Conservation (phyloP, 1,139 yeast genomes). For the Kurtzmaniella quercitrusa region DNA sequence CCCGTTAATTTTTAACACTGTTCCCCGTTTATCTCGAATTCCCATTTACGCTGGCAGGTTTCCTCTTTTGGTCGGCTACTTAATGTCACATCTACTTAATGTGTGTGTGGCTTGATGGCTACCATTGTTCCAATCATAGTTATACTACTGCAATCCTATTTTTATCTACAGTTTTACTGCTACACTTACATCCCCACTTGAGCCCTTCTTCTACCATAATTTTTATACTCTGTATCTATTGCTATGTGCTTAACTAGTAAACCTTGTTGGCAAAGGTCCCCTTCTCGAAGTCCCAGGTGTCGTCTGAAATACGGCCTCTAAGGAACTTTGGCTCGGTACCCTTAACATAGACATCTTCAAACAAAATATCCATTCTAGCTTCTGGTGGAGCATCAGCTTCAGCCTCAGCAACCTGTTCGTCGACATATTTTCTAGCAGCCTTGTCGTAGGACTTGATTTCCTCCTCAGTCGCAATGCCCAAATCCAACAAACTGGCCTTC, state of each 20-base stretch:
- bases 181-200: too few relatives aligned
- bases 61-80: too few relatives aligned
- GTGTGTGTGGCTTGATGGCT: too few relatives aligned
- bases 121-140: too few relatives aligned
- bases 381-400: constrained; percentile 94
- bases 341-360: constrained; percentile 94
- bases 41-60: too few relatives aligned
- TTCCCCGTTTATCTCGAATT: too few relatives aligned
- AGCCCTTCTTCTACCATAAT: too few relatives aligned
- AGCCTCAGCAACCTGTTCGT: constrained; percentile 90
- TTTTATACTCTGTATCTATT: neutral
- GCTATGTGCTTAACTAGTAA: constrained; percentile 24
- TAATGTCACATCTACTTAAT: too few relatives aligned
- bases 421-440: constrained; percentile 92
- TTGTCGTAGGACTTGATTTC: constrained; percentile 93
- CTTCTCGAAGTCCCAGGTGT: constrained; percentile 81
- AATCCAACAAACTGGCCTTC: constrained; percentile 78
- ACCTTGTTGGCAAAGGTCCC: constrained; percentile 61
- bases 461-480: constrained; percentile 84
- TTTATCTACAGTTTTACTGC: too few relatives aligned
- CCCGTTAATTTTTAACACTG: too few relatives aligned
- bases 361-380: constrained; percentile 88
- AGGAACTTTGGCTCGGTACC: constrained; percentile 89
- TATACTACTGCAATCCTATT: too few relatives aligned
- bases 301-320: constrained; percentile 96